A percentile compares a stretch with the other conserved stretches of the same genome.
These are phyloP conservation scores for Carex myosuroides DNA, from an alignment of 176 grass and related monocot genomes.

Conservation along the genomic window DNA sequence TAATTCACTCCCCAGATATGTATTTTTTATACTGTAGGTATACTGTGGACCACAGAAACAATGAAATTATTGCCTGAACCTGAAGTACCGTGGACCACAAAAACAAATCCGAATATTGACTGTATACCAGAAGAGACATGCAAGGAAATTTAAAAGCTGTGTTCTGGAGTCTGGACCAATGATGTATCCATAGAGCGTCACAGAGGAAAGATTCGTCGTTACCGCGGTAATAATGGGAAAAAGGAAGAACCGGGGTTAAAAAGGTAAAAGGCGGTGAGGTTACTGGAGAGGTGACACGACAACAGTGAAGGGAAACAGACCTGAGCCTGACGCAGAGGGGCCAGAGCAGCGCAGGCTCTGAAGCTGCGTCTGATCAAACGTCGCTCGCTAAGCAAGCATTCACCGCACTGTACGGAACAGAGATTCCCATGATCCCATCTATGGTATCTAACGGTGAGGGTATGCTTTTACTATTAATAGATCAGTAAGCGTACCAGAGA, in stretches of 20 bases:
- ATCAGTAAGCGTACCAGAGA: not conserved
- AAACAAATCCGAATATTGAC: not conserved
- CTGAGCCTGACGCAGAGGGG: not conserved
- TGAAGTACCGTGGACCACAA: not conserved
- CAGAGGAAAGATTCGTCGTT: conserved; percentile 11
- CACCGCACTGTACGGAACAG: not conserved
- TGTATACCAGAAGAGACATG: not conserved
- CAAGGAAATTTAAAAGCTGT: conserved; percentile 5
- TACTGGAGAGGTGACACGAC: not conserved
- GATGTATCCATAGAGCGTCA: not conserved
- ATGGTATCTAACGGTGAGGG: not conserved
- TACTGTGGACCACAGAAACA: not conserved
- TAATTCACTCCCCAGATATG: not conserved
- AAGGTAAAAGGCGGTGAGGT: not conserved
- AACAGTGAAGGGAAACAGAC: not conserved
- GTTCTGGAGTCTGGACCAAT: not conserved
- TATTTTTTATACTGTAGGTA: not conserved
- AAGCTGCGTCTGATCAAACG: not conserved
- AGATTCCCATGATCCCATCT: not conserved
- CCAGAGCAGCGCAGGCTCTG: not conserved
- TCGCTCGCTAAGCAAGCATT: not conserved
- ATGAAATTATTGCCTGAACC: not conserved
- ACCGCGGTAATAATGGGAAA: not conserved
- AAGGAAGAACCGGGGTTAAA: not conserved
- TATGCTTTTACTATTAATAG: not conserved